These are phyloP conservation scores for Fusarium virguliforme DNA, from an alignment of 2,329 filamentous ascomycete genomes.

Conservation along the genomic window DNA sequence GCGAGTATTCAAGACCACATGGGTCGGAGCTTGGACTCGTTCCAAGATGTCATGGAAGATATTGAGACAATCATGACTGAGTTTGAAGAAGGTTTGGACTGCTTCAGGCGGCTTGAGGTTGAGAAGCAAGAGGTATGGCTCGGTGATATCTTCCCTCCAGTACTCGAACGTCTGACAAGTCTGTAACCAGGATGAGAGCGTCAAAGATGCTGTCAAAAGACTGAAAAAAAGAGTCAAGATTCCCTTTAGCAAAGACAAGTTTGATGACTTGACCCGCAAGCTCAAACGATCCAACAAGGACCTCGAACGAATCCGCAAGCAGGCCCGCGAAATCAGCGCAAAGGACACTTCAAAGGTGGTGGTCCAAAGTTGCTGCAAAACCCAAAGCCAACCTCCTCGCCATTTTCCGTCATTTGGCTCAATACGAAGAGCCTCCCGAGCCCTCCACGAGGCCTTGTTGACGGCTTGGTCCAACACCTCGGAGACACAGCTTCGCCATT, in stretches of 20 bases:
- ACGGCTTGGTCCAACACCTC: conserved; percentile 4
- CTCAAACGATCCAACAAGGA: conserved; percentile 10
- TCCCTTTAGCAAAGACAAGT: neutral
- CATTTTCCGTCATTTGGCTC: neutral
- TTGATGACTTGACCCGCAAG: neutral
- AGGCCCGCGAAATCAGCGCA: neutral
- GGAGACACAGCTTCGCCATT: neutral
- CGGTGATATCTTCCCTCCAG: no score
- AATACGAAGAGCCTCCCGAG: neutral
- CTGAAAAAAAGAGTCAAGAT: conserved; percentile 2
- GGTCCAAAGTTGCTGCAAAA: neutral
- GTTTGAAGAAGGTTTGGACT: neutral
- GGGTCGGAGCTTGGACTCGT: neutral
- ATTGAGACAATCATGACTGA: neutral
- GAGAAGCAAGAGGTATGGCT: neutral
- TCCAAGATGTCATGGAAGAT: neutral
- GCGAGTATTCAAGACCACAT: neutral
- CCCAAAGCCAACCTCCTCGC: neutral
- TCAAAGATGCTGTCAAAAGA: conserved; percentile 2
- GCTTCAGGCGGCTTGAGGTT: neutral
- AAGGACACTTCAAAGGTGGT: neutral
- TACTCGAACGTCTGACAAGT: no score
- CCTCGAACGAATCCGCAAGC: conserved; percentile 13
- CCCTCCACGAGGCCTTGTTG: conserved; percentile 5
- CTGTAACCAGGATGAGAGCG: neutral